Evolutionary conservation across 495 filamentous ascomycete species (phyloP).

Genomic region (Acidiella bohemica): DNA sequence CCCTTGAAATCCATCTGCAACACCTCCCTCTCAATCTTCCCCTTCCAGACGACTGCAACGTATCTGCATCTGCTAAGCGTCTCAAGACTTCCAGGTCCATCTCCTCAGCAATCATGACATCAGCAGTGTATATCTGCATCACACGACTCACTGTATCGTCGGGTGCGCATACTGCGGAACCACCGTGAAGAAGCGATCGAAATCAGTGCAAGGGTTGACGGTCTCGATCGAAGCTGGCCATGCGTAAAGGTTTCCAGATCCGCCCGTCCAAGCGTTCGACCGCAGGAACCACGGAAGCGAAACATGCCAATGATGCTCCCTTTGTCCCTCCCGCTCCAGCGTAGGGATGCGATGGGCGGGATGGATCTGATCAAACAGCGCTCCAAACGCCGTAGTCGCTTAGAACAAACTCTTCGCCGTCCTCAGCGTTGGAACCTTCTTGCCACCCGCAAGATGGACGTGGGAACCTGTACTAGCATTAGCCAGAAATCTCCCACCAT

Average conservation of each 20-base stretch:
- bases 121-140: no score
- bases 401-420: slow-evolving; percentile 26
- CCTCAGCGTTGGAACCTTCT: slow-evolving; percentile 14
- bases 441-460: slow-evolving; percentile 30
- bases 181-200: neutral
- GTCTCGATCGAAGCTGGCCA: neutral
- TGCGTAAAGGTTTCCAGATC: neutral
- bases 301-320: neutral
- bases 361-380: neutral
- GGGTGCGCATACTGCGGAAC: no score
- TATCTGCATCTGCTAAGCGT: no score
- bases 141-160: no score
- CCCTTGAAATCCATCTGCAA: no score
- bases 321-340: neutral
- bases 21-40: no score
- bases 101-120: no score
- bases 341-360: slow-evolving; percentile 6
- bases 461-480: slow-evolving; percentile 27
- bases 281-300: neutral
- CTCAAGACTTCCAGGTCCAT: no score
- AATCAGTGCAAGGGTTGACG: neutral
- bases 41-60: no score
- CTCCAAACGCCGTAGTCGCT: slow-evolving; percentile 28
- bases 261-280: neutral
- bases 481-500: slow-evolving; percentile 23